A percentile compares a stretch with the other conserved stretches of the same genome.
Conservation (phyloP, 257 asterid species). For the Ballota nigra region DNA sequence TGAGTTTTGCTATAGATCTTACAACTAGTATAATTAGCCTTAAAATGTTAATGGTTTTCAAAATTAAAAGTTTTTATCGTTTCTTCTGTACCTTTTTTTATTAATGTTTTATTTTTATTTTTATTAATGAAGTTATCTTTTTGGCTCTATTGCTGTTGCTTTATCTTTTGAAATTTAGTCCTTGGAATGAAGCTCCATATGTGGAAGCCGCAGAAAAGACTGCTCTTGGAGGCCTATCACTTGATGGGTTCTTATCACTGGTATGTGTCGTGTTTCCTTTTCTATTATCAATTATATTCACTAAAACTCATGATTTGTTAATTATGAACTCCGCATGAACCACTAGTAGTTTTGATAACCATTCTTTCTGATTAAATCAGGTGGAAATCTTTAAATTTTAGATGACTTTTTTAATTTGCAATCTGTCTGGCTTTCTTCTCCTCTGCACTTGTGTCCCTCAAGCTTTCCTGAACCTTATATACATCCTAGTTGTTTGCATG, state of each 20-base stretch:
- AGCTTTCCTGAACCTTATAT: background rate
- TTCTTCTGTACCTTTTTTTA: background rate
- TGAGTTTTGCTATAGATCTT: conserved; percentile 22
- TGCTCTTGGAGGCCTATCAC: conserved; percentile 79
- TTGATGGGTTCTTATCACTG: conserved; percentile 83
- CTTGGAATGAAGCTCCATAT: conserved; percentile 87
- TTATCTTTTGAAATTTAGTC: conserved; percentile 46
- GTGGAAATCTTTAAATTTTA: background rate
- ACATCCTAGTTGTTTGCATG: background rate
- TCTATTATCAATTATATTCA: background rate
- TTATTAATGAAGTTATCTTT: conserved; percentile 1
- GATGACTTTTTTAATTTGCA: background rate
- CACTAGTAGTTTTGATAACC: background rate
- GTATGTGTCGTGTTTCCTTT: conserved; percentile 37
- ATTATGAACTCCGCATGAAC: background rate
- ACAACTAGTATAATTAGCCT: conserved; percentile 11
- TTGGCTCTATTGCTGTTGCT: conserved; percentile 8
- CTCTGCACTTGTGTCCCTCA: background rate
- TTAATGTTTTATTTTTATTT: too few relatives aligned
- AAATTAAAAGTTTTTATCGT: background rate
- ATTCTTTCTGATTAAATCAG: background rate
- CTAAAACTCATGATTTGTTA: background rate
- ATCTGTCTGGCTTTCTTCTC: background rate
- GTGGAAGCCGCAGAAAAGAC: conserved; percentile 81
- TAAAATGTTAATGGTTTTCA: background rate